phyloP scores from a whole-genome alignment of 2,329 filamentous ascomycete species.

The Polychaeton citri region DNA sequence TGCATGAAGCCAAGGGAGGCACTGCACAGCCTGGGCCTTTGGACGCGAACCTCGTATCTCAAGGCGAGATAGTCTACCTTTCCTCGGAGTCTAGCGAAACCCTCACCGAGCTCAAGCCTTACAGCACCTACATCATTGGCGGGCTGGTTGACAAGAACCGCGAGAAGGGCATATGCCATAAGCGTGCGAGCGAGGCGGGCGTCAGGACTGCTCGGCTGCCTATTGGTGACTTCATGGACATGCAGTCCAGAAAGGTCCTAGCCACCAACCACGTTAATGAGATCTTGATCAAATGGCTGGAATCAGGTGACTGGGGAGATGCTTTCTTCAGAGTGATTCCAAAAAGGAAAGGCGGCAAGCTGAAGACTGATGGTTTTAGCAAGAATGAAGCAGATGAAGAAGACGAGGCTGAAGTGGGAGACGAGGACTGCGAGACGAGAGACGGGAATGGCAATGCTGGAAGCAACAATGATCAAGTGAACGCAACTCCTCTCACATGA shows the following conservation, averaged over 20 bases:
- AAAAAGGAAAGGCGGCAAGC: constrained; percentile 67
- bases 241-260: constrained; percentile 74
- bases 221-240: constrained; percentile 88
- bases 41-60: constrained; percentile 11
- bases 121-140: constrained; percentile 85
- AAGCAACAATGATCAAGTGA: too few relatives aligned
- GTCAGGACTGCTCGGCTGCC: constrained; percentile 83
- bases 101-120: constrained; percentile 67
- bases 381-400: constrained; percentile 5
- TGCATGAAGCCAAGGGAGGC: constrained; percentile 5
- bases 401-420: constrained; percentile 3
- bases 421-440: background rate
- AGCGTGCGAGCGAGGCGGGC: constrained; percentile 57
- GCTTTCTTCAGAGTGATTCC: constrained; percentile 84
- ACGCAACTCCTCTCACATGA: too few relatives aligned
- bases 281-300: constrained; percentile 90
- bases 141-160: constrained; percentile 93
- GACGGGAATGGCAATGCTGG: too few relatives aligned
- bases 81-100: constrained; percentile 84
- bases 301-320: constrained; percentile 78
- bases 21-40: constrained; percentile 15
- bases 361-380: constrained; percentile 30
- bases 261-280: constrained; percentile 94
- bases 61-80: constrained; percentile 65
- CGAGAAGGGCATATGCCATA: constrained; percentile 89